Base-by-base conservation (phyloP, 2,329 filamentous ascomycete genomes). In the Didymellaceae sp. region DNA sequence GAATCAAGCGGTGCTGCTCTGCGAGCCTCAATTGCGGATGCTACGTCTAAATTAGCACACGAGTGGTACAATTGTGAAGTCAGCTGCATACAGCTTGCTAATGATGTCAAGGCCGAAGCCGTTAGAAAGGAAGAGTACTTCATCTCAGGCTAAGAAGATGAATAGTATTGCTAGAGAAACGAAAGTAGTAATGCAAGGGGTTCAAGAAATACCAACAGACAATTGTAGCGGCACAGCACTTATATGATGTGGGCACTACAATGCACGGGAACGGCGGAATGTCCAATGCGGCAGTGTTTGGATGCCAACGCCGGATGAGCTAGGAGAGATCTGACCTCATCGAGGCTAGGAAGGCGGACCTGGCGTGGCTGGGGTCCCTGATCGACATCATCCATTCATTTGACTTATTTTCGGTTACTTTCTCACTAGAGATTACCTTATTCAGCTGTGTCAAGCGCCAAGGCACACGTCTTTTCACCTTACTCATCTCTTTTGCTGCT, bases 31-130 rank as follows among this genome's bases (percentile, higher is more conserved):
- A 37, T 41, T 11, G 59, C 51, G 24, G 31, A 33, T 5, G 31
- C 31, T 33, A 7, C 11, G 11, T 28, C 1, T 13, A 28, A 28
- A 13, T 28, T 13, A 28, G 26, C 10, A 28, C 10, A 10, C 20
- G 24, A n/a, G 26, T 24, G 17, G 25, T 21, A 9, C 18, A 38
- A 8, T 48, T 18, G 18, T 17, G 14, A 32, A 32, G 17, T 18
- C 33, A 25, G 22, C n/a, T 25, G 52, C 67, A 22, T 68, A 72
- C 69, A 60, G 54, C 43, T 67, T 31, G 62, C 67, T 32, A 70
- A 42, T 47, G 58, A 57, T 34, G 67, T 60, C 13, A 72, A 43
- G 28, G 62, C 59, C 42, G 67, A 71, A 45, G 63, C 65, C 38
- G 65, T 57, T 9, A 70, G 45, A 41, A 67, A 44, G 20, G 48